Base-by-base conservation (phyloP, 306 rosid genomes). In the Cyclanthera cordifolia region DNA sequence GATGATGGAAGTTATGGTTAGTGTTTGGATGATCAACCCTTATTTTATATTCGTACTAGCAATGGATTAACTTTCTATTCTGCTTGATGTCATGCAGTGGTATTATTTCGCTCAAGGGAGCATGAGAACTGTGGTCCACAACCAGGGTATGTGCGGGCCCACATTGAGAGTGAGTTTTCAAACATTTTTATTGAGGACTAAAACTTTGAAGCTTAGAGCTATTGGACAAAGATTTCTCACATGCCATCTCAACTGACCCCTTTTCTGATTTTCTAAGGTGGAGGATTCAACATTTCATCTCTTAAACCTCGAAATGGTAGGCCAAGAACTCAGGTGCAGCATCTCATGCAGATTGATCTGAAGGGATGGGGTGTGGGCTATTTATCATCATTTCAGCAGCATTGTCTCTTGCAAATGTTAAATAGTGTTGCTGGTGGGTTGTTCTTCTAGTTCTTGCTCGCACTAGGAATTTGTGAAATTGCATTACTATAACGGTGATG, bases 341-440 rank as follows among this genome's bases (percentile, higher is more conserved):
- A 93, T 85, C 95, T 93, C 76, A 90, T 90, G 84, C 99, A 93
- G 87, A 87, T 93, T 80, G 99, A 93, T 80, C 79, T 93, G 74
- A 93, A 93, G 83, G 99, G 99, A 64, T 93, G 99, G 99, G 99
- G 94, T 68, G 96, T 78, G 71, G 95, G 99, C 78, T 93, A 93
- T 73, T 16, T 88, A 8, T 75, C 96, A 70, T 87, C 95, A 53
- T 93, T 90, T 80, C 99, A 90, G 90, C 99, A 90, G 80, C 89
- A 93, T 85, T 93, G 99, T 81, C 91, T 93, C 60, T 95, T 90
- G 63, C 99, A 93, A 81, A 81, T 93, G 84, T 77, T 93, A 81
- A 93, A 93, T 81, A 88, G 96, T 79, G 96, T 93, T 72, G 95
- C 99, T 72, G 99, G 99, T 93, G 71, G 87, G 84, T 73, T 74